Base-by-base conservation (phyloP, 2,329 filamentous ascomycete species). In the Atkinsonella hypoxylon region DNA sequence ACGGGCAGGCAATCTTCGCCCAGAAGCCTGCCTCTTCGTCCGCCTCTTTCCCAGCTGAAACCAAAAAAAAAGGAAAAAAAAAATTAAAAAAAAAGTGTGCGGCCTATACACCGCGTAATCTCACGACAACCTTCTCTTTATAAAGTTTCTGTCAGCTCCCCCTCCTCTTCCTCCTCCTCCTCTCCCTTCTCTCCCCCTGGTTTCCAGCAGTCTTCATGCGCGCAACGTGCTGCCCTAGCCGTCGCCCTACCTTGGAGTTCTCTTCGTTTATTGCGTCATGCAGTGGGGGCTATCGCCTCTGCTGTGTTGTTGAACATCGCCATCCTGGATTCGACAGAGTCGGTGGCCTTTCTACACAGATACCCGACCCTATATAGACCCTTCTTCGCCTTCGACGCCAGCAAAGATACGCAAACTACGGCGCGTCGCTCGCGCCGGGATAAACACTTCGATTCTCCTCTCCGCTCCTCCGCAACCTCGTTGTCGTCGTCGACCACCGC, bases 241-340 rank as follows among this genome's bases (percentile, higher is more conserved):
- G 45, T 41, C 44, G 45, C 45, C 48, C 39, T 42, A 40, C 46
- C 13, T 39, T 30, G 15, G 26, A 44, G 41, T 47, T n/a, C 31
- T 50, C 41, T 12, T 46, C 50, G 51, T 54, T 51, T 52, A 61
- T 59, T 56, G 59, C 68, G 73, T 64, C 61, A 81, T 82, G 79
- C 74, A 71, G 78, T 71, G 73, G 64, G 62, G 65, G 77, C 77
- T 73, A 67, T 62, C 57, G 59, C 65, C 76, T 78, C 78, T 75
- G 72, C 75, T 72, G 75, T 74, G 73, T 67, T 66, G 62, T 58
- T 60, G 56, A 59, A 49, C 53, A 53, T 51, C 59, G 66, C 73
- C 75, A 79, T 68, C 64, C 74, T 81, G 78, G 78, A 81, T 76
- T 65, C 75, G 62, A 69, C 75, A 76, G 66, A 70, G 51, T 59